A percentile compares a stretch with the other conserved stretches of the same genome.
Evolutionary conservation across 352 stramenopile species (phyloP).

Genomic region (Phytophthora megakarya): DNA sequence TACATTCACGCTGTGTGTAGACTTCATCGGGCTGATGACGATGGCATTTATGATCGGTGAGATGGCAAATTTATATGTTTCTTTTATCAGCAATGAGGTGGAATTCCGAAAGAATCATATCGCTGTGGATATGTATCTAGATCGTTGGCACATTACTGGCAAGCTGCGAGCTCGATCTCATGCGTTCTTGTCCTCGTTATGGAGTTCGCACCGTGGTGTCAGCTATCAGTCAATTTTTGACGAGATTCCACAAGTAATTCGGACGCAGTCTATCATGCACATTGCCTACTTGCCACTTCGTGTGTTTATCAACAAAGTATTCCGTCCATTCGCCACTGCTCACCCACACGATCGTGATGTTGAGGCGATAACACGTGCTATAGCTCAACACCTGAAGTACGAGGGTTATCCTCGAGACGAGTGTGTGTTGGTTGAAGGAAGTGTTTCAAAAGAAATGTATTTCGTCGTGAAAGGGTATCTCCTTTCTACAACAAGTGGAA

Average conservation of each 20-base stretch:
- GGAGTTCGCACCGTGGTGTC: slow-evolving; percentile 62
- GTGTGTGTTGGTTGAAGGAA: slow-evolving; percentile 63
- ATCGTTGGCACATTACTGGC: slow-evolving; percentile 48
- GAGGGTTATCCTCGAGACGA: slow-evolving; percentile 72
- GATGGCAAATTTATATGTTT: slow-evolving; percentile 56
- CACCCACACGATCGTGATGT: slow-evolving; percentile 39
- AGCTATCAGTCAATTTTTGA: slow-evolving; percentile 64
- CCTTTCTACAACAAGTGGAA: slow-evolving; percentile 24
- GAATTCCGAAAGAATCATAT: slow-evolving; percentile 69
- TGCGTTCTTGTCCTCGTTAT: slow-evolving; percentile 57
- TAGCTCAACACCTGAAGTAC: slow-evolving; percentile 61
- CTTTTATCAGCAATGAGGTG: slow-evolving; percentile 66
- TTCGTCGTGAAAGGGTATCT: slow-evolving; percentile 70
- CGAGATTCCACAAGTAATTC: slow-evolving; percentile 55
- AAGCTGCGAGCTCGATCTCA: slow-evolving; percentile 46
- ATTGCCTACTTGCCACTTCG: slow-evolving; percentile 47
- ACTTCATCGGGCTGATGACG: slow-evolving; percentile 45
- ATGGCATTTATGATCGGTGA: slow-evolving; percentile 64
- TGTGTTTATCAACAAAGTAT: slow-evolving; percentile 46
- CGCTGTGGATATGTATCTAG: slow-evolving; percentile 53
- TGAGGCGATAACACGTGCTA: slow-evolving; percentile 37
- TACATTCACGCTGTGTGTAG: slow-evolving; percentile 49
- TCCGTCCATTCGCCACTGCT: slow-evolving; percentile 43
- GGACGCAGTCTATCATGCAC: slow-evolving; percentile 52
- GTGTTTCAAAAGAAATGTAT: slow-evolving; percentile 71